Evolutionary conservation across 495 filamentous ascomycete genomes (phyloP).

Genomic region (Parmelia sp.): DNA sequence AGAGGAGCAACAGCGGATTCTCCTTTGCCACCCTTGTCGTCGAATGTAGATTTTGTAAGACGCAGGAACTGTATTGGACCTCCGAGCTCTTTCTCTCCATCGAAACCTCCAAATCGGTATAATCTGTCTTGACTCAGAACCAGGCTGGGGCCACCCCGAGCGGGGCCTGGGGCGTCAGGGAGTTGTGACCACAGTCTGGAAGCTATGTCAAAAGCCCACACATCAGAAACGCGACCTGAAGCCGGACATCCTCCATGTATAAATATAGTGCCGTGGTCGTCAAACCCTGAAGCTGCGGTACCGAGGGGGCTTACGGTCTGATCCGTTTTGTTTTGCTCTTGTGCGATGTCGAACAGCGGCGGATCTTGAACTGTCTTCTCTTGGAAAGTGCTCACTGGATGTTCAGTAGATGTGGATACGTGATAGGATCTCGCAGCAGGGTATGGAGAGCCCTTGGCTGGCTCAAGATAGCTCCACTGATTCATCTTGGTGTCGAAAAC

Average conservation of each 20-base stretch:
- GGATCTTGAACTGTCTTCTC: not conserved
- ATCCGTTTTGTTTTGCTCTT: not conserved
- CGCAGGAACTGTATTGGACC: constrained; percentile 50
- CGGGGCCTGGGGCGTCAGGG: constrained; percentile 52
- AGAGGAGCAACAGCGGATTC: constrained; percentile 20
- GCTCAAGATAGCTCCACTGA: constrained; percentile 23
- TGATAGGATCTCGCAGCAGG: constrained; percentile 25
- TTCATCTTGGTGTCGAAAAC: constrained; percentile 34
- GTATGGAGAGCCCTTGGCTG: constrained; percentile 20
- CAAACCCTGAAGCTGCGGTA: constrained; percentile 20
- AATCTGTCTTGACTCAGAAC: constrained; percentile 49
- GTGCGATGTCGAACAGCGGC: not conserved
- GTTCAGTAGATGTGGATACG: constrained; percentile 20
- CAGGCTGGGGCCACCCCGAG: constrained; percentile 58
- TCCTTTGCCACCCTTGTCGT: constrained; percentile 27
- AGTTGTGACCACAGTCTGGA: constrained; percentile 55
- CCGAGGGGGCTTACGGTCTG: constrained; percentile 16
- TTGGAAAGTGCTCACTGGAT: constrained; percentile 15
- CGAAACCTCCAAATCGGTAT: constrained; percentile 69
- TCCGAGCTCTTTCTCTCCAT: constrained; percentile 58
- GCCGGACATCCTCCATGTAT: constrained; percentile 66
- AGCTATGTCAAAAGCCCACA: constrained; percentile 65
- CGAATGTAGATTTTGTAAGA: constrained; percentile 18
- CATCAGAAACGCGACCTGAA: constrained; percentile 52
- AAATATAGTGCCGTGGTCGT: constrained; percentile 52